Base-by-base conservation (phyloP, 768 basidiomycete genomes). In the Dioszegia hungarica region DNA sequence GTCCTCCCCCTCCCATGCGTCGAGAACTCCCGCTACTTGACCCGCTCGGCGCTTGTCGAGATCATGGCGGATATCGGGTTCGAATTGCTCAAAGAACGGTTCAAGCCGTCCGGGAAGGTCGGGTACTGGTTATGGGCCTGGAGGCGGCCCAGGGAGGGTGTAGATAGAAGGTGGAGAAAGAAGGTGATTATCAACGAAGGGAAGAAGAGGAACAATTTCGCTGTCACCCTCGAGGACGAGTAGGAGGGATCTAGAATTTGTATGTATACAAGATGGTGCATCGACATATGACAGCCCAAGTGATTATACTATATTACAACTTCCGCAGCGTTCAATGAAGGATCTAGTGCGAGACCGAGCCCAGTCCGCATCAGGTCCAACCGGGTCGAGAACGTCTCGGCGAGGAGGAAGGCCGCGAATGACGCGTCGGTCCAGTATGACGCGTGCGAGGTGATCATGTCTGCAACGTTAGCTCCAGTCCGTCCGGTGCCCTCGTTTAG, bases 1-100 rank as follows among this genome's bases (percentile, higher is more conserved):
- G 76, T 75, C 6, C 83, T 95, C 11, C 92, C 92, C 2, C 79
- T 86, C 17, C 86, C 92, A 2, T 95, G 92, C 70, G 80, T 93
- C 14, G 73, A 79, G 27, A 95, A 95, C 73, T 93, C 91, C 3
- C 83, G 92, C 14, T 93, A 92, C 72, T 76, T 89, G 61, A 82
- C 85, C 10, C 79, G 82, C 17, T 80, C 82, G 19, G 81, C 81
- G 41, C 79, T 92, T 6, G 19, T 33, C 17, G 51, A 55, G 17
- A 51, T 75, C 25, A 66, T 76, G 67, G 55, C 68, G 0, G 66
- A 76, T 5, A 70, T 90, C 5, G 89, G 89, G 0, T 92, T 91
- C 68, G 67, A 61, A 0, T 77, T 84, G 67, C 69, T 86, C 20
- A 80, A 81, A 54, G 80, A 79, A 41, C 80, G 81, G 60, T 88